phyloP scores from a whole-genome alignment of 306 rosid species.

The Bauhinia variegata region DNA sequence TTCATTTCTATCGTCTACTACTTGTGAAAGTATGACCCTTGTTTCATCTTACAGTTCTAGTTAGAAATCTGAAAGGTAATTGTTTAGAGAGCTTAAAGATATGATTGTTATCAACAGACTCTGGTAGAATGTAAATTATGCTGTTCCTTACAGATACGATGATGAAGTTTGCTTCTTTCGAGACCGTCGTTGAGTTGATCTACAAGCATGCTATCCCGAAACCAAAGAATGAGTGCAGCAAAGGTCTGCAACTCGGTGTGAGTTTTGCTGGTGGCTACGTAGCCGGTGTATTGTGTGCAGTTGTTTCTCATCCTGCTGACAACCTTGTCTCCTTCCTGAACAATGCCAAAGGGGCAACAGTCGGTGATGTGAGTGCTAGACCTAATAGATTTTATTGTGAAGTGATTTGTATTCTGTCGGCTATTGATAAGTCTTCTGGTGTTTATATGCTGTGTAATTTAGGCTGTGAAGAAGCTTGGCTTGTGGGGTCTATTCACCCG shows the following conservation, averaged over 20 bases:
- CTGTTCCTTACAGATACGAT: conserved; percentile 71
- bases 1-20: neutral
- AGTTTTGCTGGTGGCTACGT: conserved; percentile 95
- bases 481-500: conserved; percentile 81
- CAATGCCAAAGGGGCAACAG: conserved; percentile 95
- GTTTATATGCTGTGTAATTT: conserved; percentile 29
- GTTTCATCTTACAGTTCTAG: conserved; percentile 1
- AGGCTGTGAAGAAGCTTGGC: conserved; percentile 93
- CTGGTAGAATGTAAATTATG: neutral
- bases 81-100: conserved; percentile 4
- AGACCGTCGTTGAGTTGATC: conserved; percentile 78
- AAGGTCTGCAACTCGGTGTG: conserved; percentile 81
- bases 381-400: conserved; percentile 7
- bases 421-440: conserved; percentile 27
- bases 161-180: conserved; percentile 98
- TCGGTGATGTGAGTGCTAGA: conserved; percentile 80
- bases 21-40: neutral
- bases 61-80: neutral
- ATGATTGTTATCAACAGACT: neutral
- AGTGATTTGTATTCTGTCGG: neutral
- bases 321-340: conserved; percentile 95
- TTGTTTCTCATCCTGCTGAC: conserved; percentile 98
- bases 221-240: conserved; percentile 90
- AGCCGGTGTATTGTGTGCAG: conserved; percentile 94
- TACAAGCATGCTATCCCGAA: conserved; percentile 76